phyloP scores from a whole-genome alignment of 1,139 yeast genomes.

The Spathaspora sp. region DNA sequence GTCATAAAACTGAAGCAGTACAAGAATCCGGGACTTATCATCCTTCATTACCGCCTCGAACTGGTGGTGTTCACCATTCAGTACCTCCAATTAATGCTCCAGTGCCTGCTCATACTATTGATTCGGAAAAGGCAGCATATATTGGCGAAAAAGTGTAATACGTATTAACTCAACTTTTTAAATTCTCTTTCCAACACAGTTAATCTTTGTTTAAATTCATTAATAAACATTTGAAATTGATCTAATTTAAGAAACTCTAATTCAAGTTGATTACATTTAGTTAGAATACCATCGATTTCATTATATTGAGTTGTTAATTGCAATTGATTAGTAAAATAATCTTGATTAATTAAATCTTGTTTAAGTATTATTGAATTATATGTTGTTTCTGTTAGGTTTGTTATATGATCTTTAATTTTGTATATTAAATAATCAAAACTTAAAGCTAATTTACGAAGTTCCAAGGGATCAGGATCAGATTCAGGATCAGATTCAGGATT shows the following conservation, averaged over 20 bases:
- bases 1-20: not conserved
- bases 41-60: not conserved
- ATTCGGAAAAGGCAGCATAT: constrained; percentile 36
- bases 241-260: constrained; percentile 65
- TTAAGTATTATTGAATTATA: constrained; percentile 28
- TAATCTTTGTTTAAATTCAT: constrained; percentile 36
- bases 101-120: not conserved
- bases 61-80: not conserved
- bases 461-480: constrained; percentile 54
- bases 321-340: constrained; percentile 36
- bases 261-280: constrained; percentile 57
- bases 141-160: constrained; percentile 36
- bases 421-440: constrained; percentile 63
- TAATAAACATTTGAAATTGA: constrained; percentile 55
- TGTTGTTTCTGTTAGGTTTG: constrained; percentile 38
- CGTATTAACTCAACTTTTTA: constrained; percentile 17
- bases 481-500: not conserved
- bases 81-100: not conserved
- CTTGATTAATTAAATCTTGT: constrained; percentile 29
- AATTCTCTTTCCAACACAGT: constrained; percentile 26
- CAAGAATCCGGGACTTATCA: not conserved
- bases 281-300: constrained; percentile 41
- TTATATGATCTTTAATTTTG: constrained; percentile 56
- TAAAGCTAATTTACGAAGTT: constrained; percentile 56
- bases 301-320: constrained; percentile 43